These are phyloP conservation scores for Planoprotostelium fungivorum DNA, from an alignment of 78 protist species.

Conservation along the genomic window DNA sequence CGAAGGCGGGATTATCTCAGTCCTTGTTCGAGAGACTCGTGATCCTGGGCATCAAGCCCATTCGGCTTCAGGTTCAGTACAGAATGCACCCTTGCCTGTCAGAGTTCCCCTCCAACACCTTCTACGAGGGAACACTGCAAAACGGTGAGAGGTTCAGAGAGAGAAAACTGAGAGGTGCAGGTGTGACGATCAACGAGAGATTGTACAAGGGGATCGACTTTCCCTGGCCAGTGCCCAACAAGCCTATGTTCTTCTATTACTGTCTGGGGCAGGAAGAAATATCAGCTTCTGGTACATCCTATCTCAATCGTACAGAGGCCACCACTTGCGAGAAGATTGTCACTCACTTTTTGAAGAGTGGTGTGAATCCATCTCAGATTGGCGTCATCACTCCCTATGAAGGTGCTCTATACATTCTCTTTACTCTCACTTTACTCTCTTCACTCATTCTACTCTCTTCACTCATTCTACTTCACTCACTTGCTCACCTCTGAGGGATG, in stretches of 20 bases:
- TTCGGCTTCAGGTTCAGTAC: slow-evolving; percentile 97
- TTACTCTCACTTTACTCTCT: neutral
- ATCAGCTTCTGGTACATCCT: slow-evolving; percentile 95
- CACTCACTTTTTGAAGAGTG: slow-evolving; percentile 78
- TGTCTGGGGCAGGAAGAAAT: slow-evolving; percentile 94
- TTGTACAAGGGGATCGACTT: slow-evolving; percentile 36
- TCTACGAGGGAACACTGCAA: slow-evolving; percentile 99
- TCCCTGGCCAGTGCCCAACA: slow-evolving; percentile 90
- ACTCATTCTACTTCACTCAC: too few relatives aligned
- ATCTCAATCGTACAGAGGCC: slow-evolving; percentile 98
- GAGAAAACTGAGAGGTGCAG: too few relatives aligned
- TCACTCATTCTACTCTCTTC: neutral
- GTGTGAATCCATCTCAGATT: slow-evolving; percentile 90
- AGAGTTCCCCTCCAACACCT: slow-evolving; percentile 94
- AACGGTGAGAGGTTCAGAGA: slow-evolving; percentile 93
- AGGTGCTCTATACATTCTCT: too few relatives aligned
- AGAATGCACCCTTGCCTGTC: slow-evolving; percentile 99
- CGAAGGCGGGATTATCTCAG: slow-evolving; percentile 92
- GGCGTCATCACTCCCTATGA: slow-evolving; percentile 99
- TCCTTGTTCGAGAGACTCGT: slow-evolving; percentile 98
- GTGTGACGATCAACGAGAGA: slow-evolving; percentile 88
- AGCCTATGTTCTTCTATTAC: slow-evolving; percentile 95
- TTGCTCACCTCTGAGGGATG: too few relatives aligned
- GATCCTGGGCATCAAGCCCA: slow-evolving; percentile 84
- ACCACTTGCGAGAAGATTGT: slow-evolving; percentile 88